phyloP scores from a whole-genome alignment of 2,329 filamentous ascomycete genomes.

The Phialophora chinensis region DNA sequence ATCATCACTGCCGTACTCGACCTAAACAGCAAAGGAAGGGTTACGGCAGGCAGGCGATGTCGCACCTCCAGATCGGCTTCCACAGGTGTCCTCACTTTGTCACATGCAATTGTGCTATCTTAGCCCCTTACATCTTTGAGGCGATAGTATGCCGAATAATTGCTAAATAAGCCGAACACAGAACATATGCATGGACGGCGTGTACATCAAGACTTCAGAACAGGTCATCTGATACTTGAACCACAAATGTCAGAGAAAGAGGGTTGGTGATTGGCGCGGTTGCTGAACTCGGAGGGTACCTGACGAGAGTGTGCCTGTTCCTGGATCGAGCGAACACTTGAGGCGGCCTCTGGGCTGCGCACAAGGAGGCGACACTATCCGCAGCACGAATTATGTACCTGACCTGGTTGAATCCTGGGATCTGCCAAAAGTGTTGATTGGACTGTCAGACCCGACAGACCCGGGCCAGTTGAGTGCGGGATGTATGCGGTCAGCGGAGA shows the following conservation, averaged over 20 bases:
- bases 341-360: background rate
- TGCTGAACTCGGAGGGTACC: constrained; percentile 14
- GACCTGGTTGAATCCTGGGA: background rate
- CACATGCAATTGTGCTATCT: constrained; percentile 9
- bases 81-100: background rate
- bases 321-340: constrained; percentile 14
- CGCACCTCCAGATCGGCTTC: too few relatives aligned
- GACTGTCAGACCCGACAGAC: constrained; percentile 12
- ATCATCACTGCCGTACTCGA: background rate
- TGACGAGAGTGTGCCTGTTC: constrained; percentile 24
- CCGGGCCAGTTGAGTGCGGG: constrained; percentile 15
- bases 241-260: background rate
- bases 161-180: background rate
- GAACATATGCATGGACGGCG: background rate
- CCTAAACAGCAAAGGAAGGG: background rate
- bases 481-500: constrained; percentile 20
- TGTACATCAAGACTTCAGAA: background rate
- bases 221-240: constrained; percentile 14
- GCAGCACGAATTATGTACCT: constrained; percentile 15
- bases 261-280: constrained; percentile 1
- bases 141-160: background rate
- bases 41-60: background rate
- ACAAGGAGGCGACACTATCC: background rate
- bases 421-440: constrained; percentile 11
- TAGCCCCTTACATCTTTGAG: background rate